Conservation (phyloP, 2,329 filamentous ascomycete genomes). For the Coniochaeta hoffmannii region DNA sequence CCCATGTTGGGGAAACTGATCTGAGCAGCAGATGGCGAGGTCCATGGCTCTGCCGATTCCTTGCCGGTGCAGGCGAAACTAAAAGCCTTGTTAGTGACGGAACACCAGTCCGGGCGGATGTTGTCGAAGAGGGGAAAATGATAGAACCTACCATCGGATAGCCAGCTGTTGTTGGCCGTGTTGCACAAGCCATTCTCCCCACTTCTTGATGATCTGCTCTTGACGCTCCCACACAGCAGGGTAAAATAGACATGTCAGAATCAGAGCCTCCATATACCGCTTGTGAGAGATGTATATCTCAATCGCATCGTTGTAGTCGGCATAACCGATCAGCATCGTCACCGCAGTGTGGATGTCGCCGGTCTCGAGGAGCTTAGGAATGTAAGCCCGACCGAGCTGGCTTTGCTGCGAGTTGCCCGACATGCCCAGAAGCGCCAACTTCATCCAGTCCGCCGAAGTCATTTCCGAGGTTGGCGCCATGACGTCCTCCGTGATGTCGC, state of each 20-base stretch:
- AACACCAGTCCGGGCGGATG: background rate
- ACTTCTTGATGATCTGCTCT: conserved; percentile 80
- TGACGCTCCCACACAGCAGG: conserved; percentile 88
- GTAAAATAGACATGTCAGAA: conserved; percentile 76
- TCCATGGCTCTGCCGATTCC: conserved; percentile 81
- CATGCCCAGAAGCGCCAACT: conserved; percentile 84
- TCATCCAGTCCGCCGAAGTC: conserved; percentile 94
- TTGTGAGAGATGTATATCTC: conserved; percentile 92
- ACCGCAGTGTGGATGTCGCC: conserved; percentile 89
- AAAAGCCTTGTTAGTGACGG: background rate
- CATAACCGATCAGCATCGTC: conserved; percentile 86
- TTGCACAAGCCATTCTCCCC: conserved; percentile 87
- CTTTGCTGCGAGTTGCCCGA: conserved; percentile 69
- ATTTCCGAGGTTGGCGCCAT: conserved; percentile 77
- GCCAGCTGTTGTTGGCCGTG: conserved; percentile 85
- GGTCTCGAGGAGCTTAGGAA: conserved; percentile 80
- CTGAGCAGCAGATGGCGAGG: conserved; percentile 68
- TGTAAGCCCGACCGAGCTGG: conserved; percentile 83
- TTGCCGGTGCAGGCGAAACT: conserved; percentile 83
- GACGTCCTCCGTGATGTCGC: conserved; percentile 73
- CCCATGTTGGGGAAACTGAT: conserved; percentile 45
- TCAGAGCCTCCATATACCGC: conserved; percentile 85
- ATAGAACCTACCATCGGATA: conserved; percentile 65
- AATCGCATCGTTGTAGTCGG: conserved; percentile 88
- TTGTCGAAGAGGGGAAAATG: too few relatives aligned